Evolutionary conservation across 1,284 basidiomycete genomes (phyloP).

Genomic region (Irpex lacteus): DNA sequence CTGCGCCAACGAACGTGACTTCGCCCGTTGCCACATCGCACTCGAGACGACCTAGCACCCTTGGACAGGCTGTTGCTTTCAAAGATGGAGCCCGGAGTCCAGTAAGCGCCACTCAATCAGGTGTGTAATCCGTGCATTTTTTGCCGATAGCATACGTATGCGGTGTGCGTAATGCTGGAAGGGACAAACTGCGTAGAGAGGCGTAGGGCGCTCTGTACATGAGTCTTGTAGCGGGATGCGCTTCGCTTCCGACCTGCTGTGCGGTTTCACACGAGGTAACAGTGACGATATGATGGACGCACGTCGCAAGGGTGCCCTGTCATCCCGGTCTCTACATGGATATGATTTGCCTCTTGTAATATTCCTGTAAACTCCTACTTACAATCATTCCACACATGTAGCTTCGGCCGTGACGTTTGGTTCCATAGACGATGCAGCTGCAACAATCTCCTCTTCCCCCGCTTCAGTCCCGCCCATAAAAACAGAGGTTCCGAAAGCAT

Average conservation of each 20-base stretch:
- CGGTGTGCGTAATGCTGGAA: background rate
- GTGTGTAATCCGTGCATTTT: slow-evolving; percentile 35
- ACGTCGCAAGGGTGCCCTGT: background rate
- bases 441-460: slow-evolving; percentile 69
- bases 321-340: background rate
- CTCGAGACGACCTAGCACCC: slow-evolving; percentile 67
- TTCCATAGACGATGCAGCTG: slow-evolving; percentile 73
- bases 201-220: background rate
- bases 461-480: slow-evolving; percentile 61
- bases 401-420: slow-evolving; percentile 77
- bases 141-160: background rate
- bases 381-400: slow-evolving; percentile 23
- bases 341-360: background rate
- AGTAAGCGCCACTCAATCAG: slow-evolving; percentile 53
- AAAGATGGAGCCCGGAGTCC: slow-evolving; percentile 53
- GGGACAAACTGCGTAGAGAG: background rate
- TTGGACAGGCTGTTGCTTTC: slow-evolving; percentile 66
- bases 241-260: background rate
- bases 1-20: slow-evolving; percentile 50
- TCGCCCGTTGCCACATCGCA: slow-evolving; percentile 52
- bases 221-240: background rate
- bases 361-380: slow-evolving; percentile 5
- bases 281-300: slow-evolving; percentile 7
- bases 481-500: slow-evolving; percentile 73
- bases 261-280: slow-evolving; percentile 3